Conservation (phyloP, 192 early-diverging fungal genomes). For the Phycomyces blakesleeanus region DNA sequence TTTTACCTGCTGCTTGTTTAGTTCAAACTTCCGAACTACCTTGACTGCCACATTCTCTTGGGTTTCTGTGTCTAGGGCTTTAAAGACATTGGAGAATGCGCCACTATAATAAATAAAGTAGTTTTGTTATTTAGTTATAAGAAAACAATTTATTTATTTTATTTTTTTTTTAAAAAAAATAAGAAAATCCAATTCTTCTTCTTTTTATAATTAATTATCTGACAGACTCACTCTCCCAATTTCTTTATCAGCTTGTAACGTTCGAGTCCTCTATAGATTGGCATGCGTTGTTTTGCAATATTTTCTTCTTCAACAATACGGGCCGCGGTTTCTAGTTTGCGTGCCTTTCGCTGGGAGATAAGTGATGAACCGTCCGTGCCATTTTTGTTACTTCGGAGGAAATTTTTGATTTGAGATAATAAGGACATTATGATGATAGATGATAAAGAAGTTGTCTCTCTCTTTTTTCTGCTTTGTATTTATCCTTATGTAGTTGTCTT, state of each 20-base stretch:
- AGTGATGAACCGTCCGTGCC: background rate
- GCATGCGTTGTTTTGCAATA: constrained; percentile 17
- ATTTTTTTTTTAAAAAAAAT: constrained; percentile 4
- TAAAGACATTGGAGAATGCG: constrained; percentile 82
- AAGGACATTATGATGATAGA: background rate
- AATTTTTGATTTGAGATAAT: background rate
- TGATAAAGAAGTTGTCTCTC: too few species aligned
- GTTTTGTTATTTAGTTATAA: too few species aligned
- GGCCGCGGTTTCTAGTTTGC: too few species aligned
- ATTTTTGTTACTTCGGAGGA: background rate
- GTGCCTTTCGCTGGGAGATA: too few species aligned
- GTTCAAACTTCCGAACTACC: constrained; percentile 70
- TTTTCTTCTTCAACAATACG: background rate
- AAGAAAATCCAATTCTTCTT: background rate
- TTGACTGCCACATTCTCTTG: constrained; percentile 77
- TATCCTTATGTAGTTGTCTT: too few species aligned
- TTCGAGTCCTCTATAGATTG: constrained; percentile 54
- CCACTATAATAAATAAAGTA: constrained; percentile 53
- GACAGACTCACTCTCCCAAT: constrained; percentile 70
- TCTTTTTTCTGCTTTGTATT: too few species aligned
- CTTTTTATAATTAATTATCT: background rate
- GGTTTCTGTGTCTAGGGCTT: constrained; percentile 58
- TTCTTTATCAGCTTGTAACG: constrained; percentile 52
- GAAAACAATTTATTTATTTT: too few species aligned
- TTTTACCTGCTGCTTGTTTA: constrained; percentile 66